Base-by-base conservation (phyloP, 495 filamentous ascomycete species). In the Neurospora sp. region DNA sequence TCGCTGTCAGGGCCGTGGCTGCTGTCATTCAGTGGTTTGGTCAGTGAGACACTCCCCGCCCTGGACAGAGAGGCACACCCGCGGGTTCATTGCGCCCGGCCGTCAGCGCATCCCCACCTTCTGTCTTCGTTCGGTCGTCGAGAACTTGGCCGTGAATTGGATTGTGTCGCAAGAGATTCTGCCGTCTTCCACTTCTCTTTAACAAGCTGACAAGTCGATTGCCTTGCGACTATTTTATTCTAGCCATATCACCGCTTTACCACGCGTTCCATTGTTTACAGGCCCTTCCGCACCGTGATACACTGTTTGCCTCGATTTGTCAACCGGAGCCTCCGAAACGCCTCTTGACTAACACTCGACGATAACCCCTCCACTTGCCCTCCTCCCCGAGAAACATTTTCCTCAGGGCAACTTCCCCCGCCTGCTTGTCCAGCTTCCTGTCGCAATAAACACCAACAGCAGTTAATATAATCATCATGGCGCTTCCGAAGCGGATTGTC, bases 401-500 rank as follows among this genome's bases (percentile, higher is more conserved):
- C 27, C 53, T 31, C 27, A 4, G 14, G 9, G 14, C 53, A 65
- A 65, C 14, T 14, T 14, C 68, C 8, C 4, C 31, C 18, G 6
- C 35, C 10, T 20, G 39, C 22, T 42, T 37, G 40, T 16, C 31
- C 2, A 70, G 69, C n/a, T 70, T 27, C n/a, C 5, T 14, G 18
- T 22, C 40, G 2, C 8, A 31, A 14, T 44, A 22, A 53, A 45
- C 40, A 35, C 69, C 22, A 44, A n/a, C 18, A 45, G 16, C 18
- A 22, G 4, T 7, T 20, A n/a, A 69, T 16, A 18, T 16, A 71
- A 14, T 45, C 22, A 74, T 48, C 72, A 91, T 92, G 89, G 90
- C 92, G 41, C 87, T 98, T 71, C 95, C 96, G 3, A 99, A 99
- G 86, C 86, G 96, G 75, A 99, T 99, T 74, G 87, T 98, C 74